Conservation (phyloP, 345 rosid genomes). For the Salix arbutifolia region DNA sequence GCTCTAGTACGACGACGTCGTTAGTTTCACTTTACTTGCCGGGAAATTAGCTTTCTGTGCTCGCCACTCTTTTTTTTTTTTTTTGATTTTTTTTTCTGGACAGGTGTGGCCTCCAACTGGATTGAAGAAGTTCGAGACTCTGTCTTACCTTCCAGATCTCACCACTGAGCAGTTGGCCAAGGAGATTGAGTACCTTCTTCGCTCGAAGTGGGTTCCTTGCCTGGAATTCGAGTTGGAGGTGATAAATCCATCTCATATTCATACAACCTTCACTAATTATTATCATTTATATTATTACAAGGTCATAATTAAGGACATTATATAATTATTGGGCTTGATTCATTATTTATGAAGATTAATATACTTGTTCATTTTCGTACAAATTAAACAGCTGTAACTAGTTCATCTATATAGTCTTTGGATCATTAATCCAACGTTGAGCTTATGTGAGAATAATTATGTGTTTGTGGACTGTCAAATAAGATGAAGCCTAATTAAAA, state of each 20-base stretch:
- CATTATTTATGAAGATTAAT: too few relatives aligned
- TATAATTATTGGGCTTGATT: too few relatives aligned
- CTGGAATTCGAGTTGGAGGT: slow-evolving; percentile 55
- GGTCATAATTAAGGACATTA: not conserved
- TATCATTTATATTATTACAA: not conserved
- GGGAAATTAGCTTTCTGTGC: not conserved
- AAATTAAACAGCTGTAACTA: too few relatives aligned
- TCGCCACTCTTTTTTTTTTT: not conserved
- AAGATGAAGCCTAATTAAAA: too few relatives aligned
- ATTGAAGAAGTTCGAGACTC: slow-evolving; percentile 33
- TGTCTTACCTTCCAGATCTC: slow-evolving; percentile 45
- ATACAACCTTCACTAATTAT: not conserved
- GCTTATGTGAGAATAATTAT: too few relatives aligned
- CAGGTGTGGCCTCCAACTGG: slow-evolving; percentile 29
- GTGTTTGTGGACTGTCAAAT: too few relatives aligned
- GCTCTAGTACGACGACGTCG: not conserved
- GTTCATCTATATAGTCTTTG: too few relatives aligned
- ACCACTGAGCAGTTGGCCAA: slow-evolving; percentile 8
- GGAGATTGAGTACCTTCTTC: slow-evolving; percentile 53
- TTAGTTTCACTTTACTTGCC: not conserved
- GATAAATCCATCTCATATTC: not conserved
- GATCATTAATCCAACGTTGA: too few relatives aligned
- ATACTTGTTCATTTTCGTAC: too few relatives aligned
- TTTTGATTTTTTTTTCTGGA: not conserved
- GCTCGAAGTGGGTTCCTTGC: slow-evolving; percentile 56